phyloP scores from a whole-genome alignment of 177 flowering plant genomes.

The Vitis hybrid region DNA sequence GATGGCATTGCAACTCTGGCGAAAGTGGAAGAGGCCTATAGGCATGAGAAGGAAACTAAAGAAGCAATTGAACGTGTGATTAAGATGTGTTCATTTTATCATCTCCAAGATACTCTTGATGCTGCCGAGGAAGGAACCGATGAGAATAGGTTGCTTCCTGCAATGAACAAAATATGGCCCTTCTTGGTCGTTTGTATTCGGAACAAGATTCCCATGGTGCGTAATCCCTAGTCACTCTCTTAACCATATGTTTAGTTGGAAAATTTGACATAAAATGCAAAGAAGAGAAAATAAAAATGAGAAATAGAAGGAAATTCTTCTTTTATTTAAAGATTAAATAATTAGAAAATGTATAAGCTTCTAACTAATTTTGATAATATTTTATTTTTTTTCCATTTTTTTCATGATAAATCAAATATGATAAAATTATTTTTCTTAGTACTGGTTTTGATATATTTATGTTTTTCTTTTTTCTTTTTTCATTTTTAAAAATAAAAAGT shows the following conservation, averaged over 20 bases:
- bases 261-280: too few relatives aligned
- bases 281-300: too few relatives aligned
- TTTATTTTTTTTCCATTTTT: too few relatives aligned
- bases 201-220: constrained; percentile 65
- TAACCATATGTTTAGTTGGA: not conserved
- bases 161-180: constrained; percentile 95
- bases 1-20: constrained; percentile 63
- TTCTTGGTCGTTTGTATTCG: constrained; percentile 66
- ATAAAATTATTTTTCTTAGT: too few relatives aligned
- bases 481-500: too few relatives aligned
- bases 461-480: too few relatives aligned
- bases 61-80: constrained; percentile 50
- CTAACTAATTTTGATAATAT: too few relatives aligned
- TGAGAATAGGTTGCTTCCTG: constrained; percentile 95
- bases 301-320: too few relatives aligned
- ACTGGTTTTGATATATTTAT: too few relatives aligned
- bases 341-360: too few relatives aligned
- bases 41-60: constrained; percentile 54
- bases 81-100: constrained; percentile 43
- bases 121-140: constrained; percentile 60
- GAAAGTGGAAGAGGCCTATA: constrained; percentile 80
- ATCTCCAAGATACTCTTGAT: constrained; percentile 67
- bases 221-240: constrained; percentile 10
- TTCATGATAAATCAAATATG: too few relatives aligned
- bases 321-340: too few relatives aligned